Evolutionary conservation across 441 rosid species (phyloP), one percentile per base, ranked within the genome.

Genomic region (Gossypium schwendimanii): DNA sequence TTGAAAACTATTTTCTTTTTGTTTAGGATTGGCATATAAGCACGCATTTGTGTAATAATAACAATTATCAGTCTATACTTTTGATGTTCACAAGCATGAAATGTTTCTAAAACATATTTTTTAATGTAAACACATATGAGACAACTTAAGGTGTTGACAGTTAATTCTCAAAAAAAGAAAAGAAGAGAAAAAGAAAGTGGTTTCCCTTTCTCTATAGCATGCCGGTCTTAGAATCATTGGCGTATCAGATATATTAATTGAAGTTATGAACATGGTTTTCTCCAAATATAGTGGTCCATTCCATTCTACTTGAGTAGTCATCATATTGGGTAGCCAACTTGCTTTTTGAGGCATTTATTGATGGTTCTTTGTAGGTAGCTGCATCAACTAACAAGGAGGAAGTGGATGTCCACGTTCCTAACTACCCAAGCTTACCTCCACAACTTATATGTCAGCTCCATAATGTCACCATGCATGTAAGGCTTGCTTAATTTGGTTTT

Each of bases 401-500:
- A 84, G 93, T 86, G 18, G 98, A 96, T 86, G 88, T 90, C 44
- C 98, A 90, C 75, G 86, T 87, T 47, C 99, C 98, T 10, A 96
- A 87, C 83, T 88, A 93, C 63, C 98, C 98, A 0, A 96, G 92
- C 85, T 86, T 96, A 78, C 93, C 95, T 67, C 93, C 99, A 2
- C 98, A 93, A 78, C 88, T 96, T 78, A 81, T 96, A 67, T 96
- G 99, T 82, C 99, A 93, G 80, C 93, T 96, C 73, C 98, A 93
- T 84, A 93, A 93, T 82, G 88, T 91, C 61, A 93, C 97, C 72
- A 96, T 96, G 99, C 99, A 96, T 83, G 99, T 96, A 80, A 85
- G 88, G 67, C 72, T 55, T 65, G 15, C 78, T 57, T 31, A 20
- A 17, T 61, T 28, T 73, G 6, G 44, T 12, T 21, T 49, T 69